These are phyloP conservation scores for Vachellia pachyceras DNA, from an alignment of 306 rosid species.

Conservation along the genomic window DNA sequence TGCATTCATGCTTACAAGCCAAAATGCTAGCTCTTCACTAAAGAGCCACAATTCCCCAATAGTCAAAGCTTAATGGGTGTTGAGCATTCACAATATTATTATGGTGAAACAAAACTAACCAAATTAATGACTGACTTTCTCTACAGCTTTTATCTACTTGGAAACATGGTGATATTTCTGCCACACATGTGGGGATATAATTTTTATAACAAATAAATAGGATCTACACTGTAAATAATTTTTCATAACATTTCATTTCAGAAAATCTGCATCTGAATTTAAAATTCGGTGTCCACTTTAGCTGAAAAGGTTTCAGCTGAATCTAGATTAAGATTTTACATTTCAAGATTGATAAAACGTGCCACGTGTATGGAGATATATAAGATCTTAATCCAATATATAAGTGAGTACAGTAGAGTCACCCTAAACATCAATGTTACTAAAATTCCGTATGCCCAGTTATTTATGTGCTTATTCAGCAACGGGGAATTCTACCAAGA, in stretches of 20 bases:
- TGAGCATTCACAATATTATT: background rate
- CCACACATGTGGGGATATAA: background rate
- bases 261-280: background rate
- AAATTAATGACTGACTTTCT: background rate
- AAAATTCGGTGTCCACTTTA: too few species aligned
- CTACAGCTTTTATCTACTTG: background rate
- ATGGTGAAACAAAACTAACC: background rate
- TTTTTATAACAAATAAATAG: background rate
- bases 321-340: background rate
- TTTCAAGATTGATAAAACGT: background rate
- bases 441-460: background rate
- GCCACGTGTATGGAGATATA: background rate
- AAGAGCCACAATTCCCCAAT: background rate
- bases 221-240: background rate
- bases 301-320: background rate
- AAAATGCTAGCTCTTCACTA: background rate
- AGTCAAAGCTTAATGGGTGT: background rate
- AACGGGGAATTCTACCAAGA: background rate
- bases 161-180: background rate
- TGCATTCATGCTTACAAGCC: background rate
- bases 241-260: background rate
- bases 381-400: background rate
- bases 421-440: background rate
- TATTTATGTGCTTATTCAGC: background rate
- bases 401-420: background rate